phyloP scores from a whole-genome alignment of 2,329 filamentous ascomycete species.

The Colletotrichum euphorbiae region DNA sequence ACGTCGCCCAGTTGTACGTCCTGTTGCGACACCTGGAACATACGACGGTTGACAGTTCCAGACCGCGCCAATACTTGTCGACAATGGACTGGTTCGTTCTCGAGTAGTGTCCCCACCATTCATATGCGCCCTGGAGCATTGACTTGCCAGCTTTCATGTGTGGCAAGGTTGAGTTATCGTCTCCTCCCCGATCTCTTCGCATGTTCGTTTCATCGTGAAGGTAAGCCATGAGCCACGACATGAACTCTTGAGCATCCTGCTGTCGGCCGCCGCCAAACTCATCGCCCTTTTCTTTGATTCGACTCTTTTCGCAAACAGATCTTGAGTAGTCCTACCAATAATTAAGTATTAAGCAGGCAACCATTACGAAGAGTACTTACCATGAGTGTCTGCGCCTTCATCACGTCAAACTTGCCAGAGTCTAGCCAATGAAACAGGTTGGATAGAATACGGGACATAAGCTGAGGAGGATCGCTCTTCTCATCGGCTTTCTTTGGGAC shows the following conservation, averaged over 20 bases:
- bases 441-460: slow-evolving; percentile 70
- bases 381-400: slow-evolving; percentile 68
- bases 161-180: slow-evolving; percentile 44
- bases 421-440: slow-evolving; percentile 70
- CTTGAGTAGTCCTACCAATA: slow-evolving; percentile 64
- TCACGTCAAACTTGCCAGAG: slow-evolving; percentile 59
- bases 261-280: slow-evolving; percentile 80
- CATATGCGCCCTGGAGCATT: slow-evolving; percentile 68
- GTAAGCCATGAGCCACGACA: slow-evolving; percentile 83
- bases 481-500: slow-evolving; percentile 73
- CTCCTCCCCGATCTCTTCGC: slow-evolving; percentile 49
- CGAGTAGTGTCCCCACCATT: slow-evolving; percentile 80
- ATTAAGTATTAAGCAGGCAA: slow-evolving; percentile 41
- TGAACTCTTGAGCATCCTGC: slow-evolving; percentile 93
- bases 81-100: slow-evolving; percentile 80
- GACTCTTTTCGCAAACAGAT: slow-evolving; percentile 37
- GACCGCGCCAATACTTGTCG: slow-evolving; percentile 81
- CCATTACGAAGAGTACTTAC: slow-evolving; percentile 52
- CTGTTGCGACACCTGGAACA: slow-evolving; percentile 70
- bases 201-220: slow-evolving; percentile 88
- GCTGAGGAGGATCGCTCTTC: slow-evolving; percentile 63
- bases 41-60: slow-evolving; percentile 78
- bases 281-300: slow-evolving; percentile 47
- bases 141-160: slow-evolving; percentile 47
- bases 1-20: slow-evolving; percentile 56